These are phyloP conservation scores for Syzygium aromaticum DNA, from an alignment of 345 rosid species.

Conservation along the genomic window DNA sequence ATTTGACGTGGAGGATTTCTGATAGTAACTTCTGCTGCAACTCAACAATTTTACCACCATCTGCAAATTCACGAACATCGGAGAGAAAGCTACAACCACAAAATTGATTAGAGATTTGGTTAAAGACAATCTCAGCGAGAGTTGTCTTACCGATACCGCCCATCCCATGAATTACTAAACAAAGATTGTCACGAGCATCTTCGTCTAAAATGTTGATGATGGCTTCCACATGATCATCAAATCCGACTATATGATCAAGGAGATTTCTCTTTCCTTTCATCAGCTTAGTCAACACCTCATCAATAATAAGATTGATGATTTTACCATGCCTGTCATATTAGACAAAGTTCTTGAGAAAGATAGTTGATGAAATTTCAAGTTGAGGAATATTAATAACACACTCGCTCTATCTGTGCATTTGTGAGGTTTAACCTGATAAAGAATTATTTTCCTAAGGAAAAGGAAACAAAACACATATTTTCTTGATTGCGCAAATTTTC, in stretches of 20 bases:
- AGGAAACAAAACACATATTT: neutral
- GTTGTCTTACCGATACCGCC: constrained; percentile 1
- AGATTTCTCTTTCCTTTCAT: neutral
- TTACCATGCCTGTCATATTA: neutral
- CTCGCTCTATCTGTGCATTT: neutral
- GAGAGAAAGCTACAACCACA: constrained; percentile 12
- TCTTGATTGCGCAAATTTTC: neutral
- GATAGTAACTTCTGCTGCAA: constrained; percentile 7
- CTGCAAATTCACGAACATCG: neutral
- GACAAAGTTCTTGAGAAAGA: neutral
- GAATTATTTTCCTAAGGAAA: neutral
- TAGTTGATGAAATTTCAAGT: neutral
- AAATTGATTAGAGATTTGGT: neutral
- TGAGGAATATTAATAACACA: neutral
- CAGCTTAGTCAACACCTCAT: neutral
- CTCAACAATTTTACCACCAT: neutral
- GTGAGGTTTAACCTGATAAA: neutral
- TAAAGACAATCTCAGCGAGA: constrained; percentile 1
- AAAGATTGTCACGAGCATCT: neutral
- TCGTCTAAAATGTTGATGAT: neutral
- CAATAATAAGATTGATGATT: neutral
- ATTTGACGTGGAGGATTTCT: neutral
- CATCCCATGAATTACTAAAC: constrained; percentile 12
- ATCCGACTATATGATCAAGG: neutral
- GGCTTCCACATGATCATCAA: neutral